Percentiles rank a stretch among this genome's conserved stretches.
These are phyloP conservation scores for Tricholoma hemisulphureum DNA, from an alignment of 768 basidiomycete genomes.

Conservation along the genomic window DNA sequence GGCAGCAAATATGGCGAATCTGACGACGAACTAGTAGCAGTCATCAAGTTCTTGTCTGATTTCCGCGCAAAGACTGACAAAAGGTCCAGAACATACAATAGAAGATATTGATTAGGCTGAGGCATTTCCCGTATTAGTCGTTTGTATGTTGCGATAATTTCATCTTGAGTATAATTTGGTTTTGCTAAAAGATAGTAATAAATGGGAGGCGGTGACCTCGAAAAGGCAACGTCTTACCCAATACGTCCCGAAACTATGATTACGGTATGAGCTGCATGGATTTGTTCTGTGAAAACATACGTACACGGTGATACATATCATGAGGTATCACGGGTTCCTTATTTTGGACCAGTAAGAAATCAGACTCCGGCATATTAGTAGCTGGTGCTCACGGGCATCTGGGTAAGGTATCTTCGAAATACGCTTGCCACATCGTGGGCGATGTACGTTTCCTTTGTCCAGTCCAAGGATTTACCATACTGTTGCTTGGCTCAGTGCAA, in stretches of 20 bases:
- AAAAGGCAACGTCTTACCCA: conserved; percentile 47
- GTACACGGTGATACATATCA: conserved; percentile 82
- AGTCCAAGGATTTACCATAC: conserved; percentile 94
- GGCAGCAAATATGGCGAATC: neutral
- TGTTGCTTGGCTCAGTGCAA: conserved; percentile 28
- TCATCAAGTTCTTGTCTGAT: conserved; percentile 93
- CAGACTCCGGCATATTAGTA: neutral
- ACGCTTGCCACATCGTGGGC: conserved; percentile 97
- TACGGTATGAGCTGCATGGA: conserved; percentile 9
- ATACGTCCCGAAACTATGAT: conserved; percentile 71
- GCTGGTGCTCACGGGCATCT: conserved; percentile 81
- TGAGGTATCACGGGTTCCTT: conserved; percentile 96
- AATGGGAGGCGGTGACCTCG: neutral
- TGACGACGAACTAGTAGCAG: conserved; percentile 73
- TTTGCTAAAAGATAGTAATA: conserved; percentile 45
- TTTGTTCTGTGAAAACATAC: conserved; percentile 11
- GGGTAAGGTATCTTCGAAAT: conserved; percentile 91
- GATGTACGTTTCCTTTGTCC: conserved; percentile 84
- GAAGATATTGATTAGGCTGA: conserved; percentile 88
- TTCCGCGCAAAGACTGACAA: conserved; percentile 93
- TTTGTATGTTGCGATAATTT: conserved; percentile 79
- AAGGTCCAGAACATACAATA: conserved; percentile 94
- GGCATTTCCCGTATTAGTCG: conserved; percentile 82
- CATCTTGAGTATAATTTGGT: conserved; percentile 64
- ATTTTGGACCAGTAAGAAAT: neutral